Evolutionary conservation across 2,329 filamentous ascomycete species (phyloP), one percentile per base, ranked within the genome.

Genomic region (Talaromyces sp.): DNA sequence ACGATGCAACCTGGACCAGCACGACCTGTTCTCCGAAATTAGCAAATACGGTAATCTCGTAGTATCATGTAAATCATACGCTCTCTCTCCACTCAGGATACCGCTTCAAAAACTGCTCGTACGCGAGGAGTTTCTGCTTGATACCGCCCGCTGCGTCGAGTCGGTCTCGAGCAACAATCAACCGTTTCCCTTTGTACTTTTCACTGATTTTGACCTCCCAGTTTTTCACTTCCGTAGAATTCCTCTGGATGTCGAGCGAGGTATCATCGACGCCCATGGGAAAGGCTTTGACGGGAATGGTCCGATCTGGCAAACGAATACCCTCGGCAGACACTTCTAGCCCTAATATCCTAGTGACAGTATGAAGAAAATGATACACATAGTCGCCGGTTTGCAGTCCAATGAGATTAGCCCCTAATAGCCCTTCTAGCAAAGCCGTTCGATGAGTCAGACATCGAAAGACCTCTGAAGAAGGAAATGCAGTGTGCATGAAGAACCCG

Each of bases 311-410:
- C 3, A 96, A 80, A 70, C 96, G 90, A 3, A 97, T 83, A 2
- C 92, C 92, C 54, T 95, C 88, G 0, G 86, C 85, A 0, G 89
- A 92, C 0, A 92, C 91, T 74, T 97, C 92, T 0, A 95, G 88
- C 12, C 85, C 88, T 38, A 96, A 81, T 14, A 97, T 81, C 35
- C 93, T 88, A 71, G 91, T 96, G 80, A 92, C 97, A 0, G 93
- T 96, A 75, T 96, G 92, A 52, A 96, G 80, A 74, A 97, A 97
- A 76, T 97, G 93, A 27, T 92, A 86, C 1, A 89, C 88, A 70
- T 97, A 97, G 73, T 97, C 93, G 61, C 89, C 86, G 19, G 92
- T 95, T 75, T 97, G 93, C 74, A 97, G 96, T 1, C 90, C 92
- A 64, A 97, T 85, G 14, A 97, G 79, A 68, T 96, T 95, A 55